These are phyloP conservation scores for Scheffersomyces titani DNA, from an alignment of 1,139 yeast species.

Conservation along the genomic window DNA sequence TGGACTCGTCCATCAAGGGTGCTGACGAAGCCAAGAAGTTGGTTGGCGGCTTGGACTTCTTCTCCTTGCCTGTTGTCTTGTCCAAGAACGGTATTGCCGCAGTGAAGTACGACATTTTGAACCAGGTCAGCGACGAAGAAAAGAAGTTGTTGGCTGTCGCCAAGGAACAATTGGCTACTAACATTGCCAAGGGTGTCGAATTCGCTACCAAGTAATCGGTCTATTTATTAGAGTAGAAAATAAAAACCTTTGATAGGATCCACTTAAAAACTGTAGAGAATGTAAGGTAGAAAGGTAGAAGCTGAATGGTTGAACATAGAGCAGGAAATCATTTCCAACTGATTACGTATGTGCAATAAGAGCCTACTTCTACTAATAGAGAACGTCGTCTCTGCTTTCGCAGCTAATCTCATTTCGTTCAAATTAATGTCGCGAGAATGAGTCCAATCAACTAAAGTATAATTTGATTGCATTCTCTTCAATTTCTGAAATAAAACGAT, in stretches of 20 bases:
- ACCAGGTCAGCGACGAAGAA: constrained; percentile 58
- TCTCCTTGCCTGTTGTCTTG: constrained; percentile 87
- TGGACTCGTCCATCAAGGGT: constrained; percentile 44
- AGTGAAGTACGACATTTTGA: constrained; percentile 51
- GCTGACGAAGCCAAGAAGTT: constrained; percentile 78
- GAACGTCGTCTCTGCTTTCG: not conserved
- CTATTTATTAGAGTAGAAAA: constrained; percentile 1
- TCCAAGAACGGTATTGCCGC: constrained; percentile 89
- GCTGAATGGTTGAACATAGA: not conserved
- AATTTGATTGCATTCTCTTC: not conserved
- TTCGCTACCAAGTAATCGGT: constrained; percentile 17
- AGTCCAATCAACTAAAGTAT: too few species aligned
- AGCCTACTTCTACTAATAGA: too few species aligned
- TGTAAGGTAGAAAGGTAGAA: not conserved
- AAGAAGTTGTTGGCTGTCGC: constrained; percentile 77
- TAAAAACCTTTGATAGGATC: constrained; percentile 1
- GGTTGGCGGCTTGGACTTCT: constrained; percentile 84
- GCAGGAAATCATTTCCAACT: not conserved
- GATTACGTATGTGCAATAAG: too few species aligned
- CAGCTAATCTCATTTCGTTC: not conserved
- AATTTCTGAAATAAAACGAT: not conserved
- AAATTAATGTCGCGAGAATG: not conserved
- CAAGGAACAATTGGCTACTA: constrained; percentile 77
- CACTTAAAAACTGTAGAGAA: not conserved
- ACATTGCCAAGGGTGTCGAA: constrained; percentile 32